Percentiles rank a stretch among this genome's conserved stretches.
Evolutionary conservation across 768 basidiomycete genomes (phyloP).

Genomic region (Kondoa subrosea): DNA sequence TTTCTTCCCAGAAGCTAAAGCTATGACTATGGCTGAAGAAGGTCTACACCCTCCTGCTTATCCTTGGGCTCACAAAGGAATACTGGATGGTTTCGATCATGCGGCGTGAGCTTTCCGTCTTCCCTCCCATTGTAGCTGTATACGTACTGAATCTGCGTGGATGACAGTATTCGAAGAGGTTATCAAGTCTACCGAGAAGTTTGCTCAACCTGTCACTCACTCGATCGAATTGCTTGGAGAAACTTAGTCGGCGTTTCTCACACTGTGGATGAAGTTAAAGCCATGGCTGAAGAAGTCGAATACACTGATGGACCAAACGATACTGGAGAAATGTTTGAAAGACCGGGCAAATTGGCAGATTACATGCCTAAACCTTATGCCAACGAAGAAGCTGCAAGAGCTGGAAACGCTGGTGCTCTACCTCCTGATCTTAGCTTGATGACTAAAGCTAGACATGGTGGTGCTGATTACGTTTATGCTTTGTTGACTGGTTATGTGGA

Average conservation of each 20-base stretch:
- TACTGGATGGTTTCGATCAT: slow-evolving; percentile 86
- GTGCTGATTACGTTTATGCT: slow-evolving; percentile 48
- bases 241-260: slow-evolving; percentile 97
- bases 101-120: slow-evolving; percentile 78
- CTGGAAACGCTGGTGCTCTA: slow-evolving; percentile 80
- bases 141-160: no score
- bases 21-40: slow-evolving; percentile 79
- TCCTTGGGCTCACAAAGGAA: slow-evolving; percentile 84
- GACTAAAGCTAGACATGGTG: slow-evolving; percentile 93
- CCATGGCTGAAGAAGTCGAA: slow-evolving; percentile 90
- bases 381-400: slow-evolving; percentile 92
- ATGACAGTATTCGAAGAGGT: slow-evolving; percentile 69
- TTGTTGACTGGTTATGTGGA: slow-evolving; percentile 10
- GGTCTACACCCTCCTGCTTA: slow-evolving; percentile 73
- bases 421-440: slow-evolving; percentile 96
- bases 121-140: no score
- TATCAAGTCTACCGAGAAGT: slow-evolving; percentile 98
- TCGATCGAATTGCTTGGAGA: slow-evolving; percentile 98
- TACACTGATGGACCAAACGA: slow-evolving; percentile 91
- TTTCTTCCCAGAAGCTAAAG: slow-evolving; percentile 79
- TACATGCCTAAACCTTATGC: slow-evolving; percentile 90
- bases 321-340: slow-evolving; percentile 93
- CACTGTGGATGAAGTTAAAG: slow-evolving; percentile 71
- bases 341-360: slow-evolving; percentile 94
- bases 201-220: slow-evolving; percentile 94